These are phyloP conservation scores for Coemansia aciculifera DNA, from an alignment of 192 early-diverging fungal species.

Conservation along the genomic window DNA sequence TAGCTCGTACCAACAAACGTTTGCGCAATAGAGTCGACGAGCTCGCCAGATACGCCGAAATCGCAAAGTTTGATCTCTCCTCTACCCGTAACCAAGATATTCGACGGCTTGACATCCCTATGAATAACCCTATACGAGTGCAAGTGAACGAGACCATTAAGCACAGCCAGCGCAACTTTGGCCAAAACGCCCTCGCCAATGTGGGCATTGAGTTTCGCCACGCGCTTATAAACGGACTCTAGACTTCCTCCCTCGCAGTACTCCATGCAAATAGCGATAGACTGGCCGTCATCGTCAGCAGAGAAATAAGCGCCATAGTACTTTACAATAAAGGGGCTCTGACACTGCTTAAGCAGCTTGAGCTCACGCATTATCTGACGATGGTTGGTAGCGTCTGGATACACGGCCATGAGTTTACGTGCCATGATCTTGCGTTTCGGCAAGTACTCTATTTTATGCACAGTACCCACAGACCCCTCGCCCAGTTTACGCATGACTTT, in stretches of 20 bases:
- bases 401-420: slow-evolving; percentile 75
- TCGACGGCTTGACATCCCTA: slow-evolving; percentile 97
- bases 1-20: slow-evolving; percentile 97
- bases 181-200: slow-evolving; percentile 88
- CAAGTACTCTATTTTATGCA: slow-evolving; percentile 79
- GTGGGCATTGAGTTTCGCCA: slow-evolving; percentile 64
- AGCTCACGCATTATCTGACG: slow-evolving; percentile 90
- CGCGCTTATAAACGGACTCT: slow-evolving; percentile 85
- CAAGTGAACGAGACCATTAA: slow-evolving; percentile 89
- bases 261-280: slow-evolving; percentile 95
- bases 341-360: slow-evolving; percentile 82
- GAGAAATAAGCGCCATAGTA: slow-evolving; percentile 92
- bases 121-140: slow-evolving; percentile 88
- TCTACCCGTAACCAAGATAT: slow-evolving; percentile 85
- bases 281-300: slow-evolving; percentile 69
- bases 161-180: slow-evolving; percentile 86
- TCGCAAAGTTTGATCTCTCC: slow-evolving; percentile 97
- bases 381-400: slow-evolving; percentile 68
- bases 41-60: slow-evolving; percentile 93
- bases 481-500: slow-evolving; percentile 76
- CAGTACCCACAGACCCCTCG: slow-evolving; percentile 92
- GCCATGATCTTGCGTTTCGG: slow-evolving; percentile 85
- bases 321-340: slow-evolving; percentile 90
- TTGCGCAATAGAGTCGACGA: slow-evolving; percentile 84
- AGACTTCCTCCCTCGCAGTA: slow-evolving; percentile 93